Evolutionary conservation across 352 stramenopile genomes (phyloP).

Genomic region (Phytophthora pisi): DNA sequence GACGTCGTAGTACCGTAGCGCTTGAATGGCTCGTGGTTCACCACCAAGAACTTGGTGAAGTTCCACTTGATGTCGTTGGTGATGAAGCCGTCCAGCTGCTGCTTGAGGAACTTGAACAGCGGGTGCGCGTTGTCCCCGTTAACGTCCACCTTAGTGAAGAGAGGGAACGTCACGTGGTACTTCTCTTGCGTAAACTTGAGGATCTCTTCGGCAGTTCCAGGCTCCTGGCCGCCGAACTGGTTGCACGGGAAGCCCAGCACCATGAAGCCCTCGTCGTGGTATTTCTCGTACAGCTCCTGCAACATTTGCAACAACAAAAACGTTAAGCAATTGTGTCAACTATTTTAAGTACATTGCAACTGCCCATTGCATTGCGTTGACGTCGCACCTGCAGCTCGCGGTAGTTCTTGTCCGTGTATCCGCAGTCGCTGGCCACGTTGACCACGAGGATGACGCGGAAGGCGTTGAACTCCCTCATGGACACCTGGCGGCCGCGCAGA

Average conservation of each 20-base stretch:
- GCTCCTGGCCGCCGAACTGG: conserved; percentile 95
- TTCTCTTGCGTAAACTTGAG: conserved; percentile 74
- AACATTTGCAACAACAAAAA: not conserved
- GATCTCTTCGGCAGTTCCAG: conserved; percentile 69
- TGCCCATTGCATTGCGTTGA: not conserved
- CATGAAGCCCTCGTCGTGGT: conserved; percentile 73
- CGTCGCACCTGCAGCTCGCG: conserved; percentile 61
- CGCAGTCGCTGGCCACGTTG: conserved; percentile 82
- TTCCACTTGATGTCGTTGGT: conserved; percentile 90
- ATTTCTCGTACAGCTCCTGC: conserved; percentile 78
- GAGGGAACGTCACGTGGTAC: conserved; percentile 81
- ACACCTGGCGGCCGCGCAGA: conserved; percentile 45
- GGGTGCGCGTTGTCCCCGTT: conserved; percentile 88
- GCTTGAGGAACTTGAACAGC: conserved; percentile 93
- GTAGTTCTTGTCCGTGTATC: conserved; percentile 87
- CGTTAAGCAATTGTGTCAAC: not conserved
- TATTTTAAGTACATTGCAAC: no score
- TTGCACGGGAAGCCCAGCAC: conserved; percentile 96
- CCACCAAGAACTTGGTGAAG: conserved; percentile 89
- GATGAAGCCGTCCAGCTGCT: conserved; percentile 60
- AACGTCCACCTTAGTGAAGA: conserved; percentile 94
- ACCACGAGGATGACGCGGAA: conserved; percentile 79
- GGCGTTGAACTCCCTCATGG: conserved; percentile 55
- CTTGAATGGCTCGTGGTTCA: conserved; percentile 72
- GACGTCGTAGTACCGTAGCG: conserved; percentile 74